phyloP scores from a whole-genome alignment of 2,329 filamentous ascomycete species.

The Paecilomyces formosus region DNA sequence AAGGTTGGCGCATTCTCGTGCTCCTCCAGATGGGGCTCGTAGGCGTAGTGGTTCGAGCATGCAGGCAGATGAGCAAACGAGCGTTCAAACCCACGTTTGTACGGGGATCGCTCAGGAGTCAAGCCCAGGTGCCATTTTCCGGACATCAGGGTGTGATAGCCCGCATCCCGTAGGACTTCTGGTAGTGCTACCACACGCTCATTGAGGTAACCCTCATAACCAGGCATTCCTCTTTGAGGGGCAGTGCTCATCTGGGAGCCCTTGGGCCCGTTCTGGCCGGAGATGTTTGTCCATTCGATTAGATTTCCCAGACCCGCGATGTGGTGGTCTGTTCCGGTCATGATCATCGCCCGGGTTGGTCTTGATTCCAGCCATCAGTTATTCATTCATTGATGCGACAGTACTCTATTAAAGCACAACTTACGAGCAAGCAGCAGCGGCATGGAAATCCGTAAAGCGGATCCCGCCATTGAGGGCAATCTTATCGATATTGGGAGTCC shows the following conservation, averaged over 20 bases:
- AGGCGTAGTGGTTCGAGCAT: constrained; percentile 53
- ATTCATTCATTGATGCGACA: not conserved
- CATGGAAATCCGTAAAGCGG: constrained; percentile 58
- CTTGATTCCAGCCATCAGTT: constrained; percentile 9
- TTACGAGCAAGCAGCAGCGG: constrained; percentile 55
- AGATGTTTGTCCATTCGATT: constrained; percentile 51
- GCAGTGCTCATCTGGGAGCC: constrained; percentile 45
- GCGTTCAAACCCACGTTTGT: constrained; percentile 51
- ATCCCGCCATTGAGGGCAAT: constrained; percentile 44
- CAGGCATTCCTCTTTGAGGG: constrained; percentile 51
- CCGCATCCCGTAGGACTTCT: constrained; percentile 51
- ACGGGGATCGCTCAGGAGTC: constrained; percentile 49
- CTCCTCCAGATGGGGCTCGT: constrained; percentile 39
- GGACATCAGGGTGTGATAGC: constrained; percentile 54
- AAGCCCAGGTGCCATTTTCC: constrained; percentile 60
- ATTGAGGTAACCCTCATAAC: constrained; percentile 59
- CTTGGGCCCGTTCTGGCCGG: constrained; percentile 46
- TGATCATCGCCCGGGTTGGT: constrained; percentile 58
- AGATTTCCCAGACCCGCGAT: constrained; percentile 50
- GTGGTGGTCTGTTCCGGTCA: constrained; percentile 57
- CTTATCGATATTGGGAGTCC: constrained; percentile 52
- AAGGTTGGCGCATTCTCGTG: constrained; percentile 34
- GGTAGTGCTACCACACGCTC: constrained; percentile 51
- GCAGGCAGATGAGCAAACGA: constrained; percentile 55
- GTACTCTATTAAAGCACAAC: constrained; percentile 3